Percentiles rank a stretch among this genome's conserved stretches.
These are phyloP conservation scores for Melanogaster broomeanus DNA, from an alignment of 768 basidiomycete species.

Conservation along the genomic window DNA sequence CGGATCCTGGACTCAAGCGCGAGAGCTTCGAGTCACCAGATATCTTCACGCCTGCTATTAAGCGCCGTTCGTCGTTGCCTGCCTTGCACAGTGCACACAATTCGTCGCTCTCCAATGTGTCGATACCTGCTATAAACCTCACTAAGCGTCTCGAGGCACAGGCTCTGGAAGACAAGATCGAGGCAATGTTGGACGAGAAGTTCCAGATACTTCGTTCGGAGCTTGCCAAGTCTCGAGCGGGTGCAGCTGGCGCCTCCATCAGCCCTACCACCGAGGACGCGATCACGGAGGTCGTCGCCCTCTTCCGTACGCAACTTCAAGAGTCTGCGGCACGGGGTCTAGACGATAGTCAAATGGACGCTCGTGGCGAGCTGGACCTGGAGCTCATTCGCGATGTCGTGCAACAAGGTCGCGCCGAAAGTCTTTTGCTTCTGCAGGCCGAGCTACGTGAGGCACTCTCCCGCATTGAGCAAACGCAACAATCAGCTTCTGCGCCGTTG, in stretches of 20 bases:
- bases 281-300: slow-evolving; percentile 64
- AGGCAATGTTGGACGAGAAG: slow-evolving; percentile 69
- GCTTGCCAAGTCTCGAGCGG: slow-evolving; percentile 26
- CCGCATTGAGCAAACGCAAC: slow-evolving; percentile 36
- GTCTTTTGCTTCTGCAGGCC: slow-evolving; percentile 55
- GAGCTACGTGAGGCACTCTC: slow-evolving; percentile 58
- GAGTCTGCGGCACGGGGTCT: slow-evolving; percentile 57
- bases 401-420: slow-evolving; percentile 65
- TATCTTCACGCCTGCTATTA: slow-evolving; percentile 43
- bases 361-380: slow-evolving; percentile 76
- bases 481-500: slow-evolving; percentile 9
- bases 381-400: slow-evolving; percentile 71
- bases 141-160: slow-evolving; percentile 60
- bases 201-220: slow-evolving; percentile 52
- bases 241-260: slow-evolving; percentile 31
- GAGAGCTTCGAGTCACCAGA: slow-evolving; percentile 35
- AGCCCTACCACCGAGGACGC: slow-evolving; percentile 56
- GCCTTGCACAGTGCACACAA: slow-evolving; percentile 48
- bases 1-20: slow-evolving; percentile 52
- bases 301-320: slow-evolving; percentile 69
- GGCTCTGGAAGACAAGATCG: slow-evolving; percentile 61
- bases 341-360: slow-evolving; percentile 69
- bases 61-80: slow-evolving; percentile 60
- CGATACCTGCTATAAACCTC: slow-evolving; percentile 50
- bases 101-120: slow-evolving; percentile 46